Conservation (phyloP, 2,329 filamentous ascomycete genomes). For the Hypoxylon sp. region DNA sequence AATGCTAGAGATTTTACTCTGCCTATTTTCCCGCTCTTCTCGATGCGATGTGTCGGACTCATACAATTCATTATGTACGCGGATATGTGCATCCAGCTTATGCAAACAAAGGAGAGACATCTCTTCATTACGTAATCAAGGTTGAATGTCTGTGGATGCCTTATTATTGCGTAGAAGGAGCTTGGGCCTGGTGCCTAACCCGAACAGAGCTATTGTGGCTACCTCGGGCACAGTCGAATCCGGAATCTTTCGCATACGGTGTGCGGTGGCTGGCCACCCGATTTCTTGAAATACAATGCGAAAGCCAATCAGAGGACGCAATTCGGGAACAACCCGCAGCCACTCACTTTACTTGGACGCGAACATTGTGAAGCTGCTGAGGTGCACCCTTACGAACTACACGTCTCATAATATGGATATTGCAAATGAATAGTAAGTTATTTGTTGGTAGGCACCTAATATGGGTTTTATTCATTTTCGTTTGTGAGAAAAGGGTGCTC, state of each 20-base stretch:
- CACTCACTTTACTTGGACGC: conserved; percentile 9
- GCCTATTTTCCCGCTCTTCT: neutral
- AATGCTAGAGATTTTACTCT: neutral
- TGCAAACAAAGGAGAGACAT: neutral
- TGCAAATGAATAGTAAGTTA: too few species aligned
- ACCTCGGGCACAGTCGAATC: neutral
- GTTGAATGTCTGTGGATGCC: neutral
- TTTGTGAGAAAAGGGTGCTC: neutral
- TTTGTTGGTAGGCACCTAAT: too few species aligned
- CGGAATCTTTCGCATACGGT: neutral
- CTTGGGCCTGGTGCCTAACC: conserved; percentile 24
- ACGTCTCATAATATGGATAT: too few species aligned
- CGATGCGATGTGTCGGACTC: neutral
- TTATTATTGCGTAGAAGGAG: conserved; percentile 20
- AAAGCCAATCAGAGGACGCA: conserved; percentile 27
- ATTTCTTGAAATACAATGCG: neutral
- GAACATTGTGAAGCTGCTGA: conserved; percentile 8
- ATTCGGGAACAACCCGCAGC: conserved; percentile 18
- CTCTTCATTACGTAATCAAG: conserved; percentile 8
- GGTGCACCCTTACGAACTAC: neutral
- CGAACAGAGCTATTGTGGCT: conserved; percentile 17
- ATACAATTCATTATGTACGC: conserved; percentile 12
- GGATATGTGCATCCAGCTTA: conserved; percentile 5
- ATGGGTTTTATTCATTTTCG: too few species aligned
- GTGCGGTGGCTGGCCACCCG: neutral